A percentile compares a stretch with the other conserved stretches of the same genome.
These are phyloP conservation scores for Stephanodiscus triporus DNA, from an alignment of 108 stramenopile species.

Conservation along the genomic window DNA sequence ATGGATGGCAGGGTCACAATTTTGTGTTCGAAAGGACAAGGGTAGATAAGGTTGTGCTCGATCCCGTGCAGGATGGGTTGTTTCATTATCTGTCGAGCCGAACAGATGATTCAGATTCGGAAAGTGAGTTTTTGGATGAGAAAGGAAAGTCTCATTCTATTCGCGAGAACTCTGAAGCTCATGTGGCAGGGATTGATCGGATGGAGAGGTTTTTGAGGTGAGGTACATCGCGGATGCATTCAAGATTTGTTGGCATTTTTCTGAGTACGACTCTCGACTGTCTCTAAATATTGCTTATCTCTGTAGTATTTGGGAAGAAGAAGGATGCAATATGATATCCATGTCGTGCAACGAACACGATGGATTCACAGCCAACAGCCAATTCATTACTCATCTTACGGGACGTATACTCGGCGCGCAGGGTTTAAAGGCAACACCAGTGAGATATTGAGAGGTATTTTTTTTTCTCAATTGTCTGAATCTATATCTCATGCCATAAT, in stretches of 20 bases:
- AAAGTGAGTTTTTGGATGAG: constrained; percentile 40
- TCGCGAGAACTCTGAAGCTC: constrained; percentile 74
- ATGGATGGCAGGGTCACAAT: constrained; percentile 92
- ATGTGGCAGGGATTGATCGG: constrained; percentile 72
- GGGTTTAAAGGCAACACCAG: constrained; percentile 71
- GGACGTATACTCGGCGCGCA: constrained; percentile 96
- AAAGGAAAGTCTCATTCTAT: constrained; percentile 48
- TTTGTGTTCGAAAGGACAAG: constrained; percentile 96
- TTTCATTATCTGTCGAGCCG: constrained; percentile 25
- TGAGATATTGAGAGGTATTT: constrained; percentile 5
- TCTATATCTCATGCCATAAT: constrained; percentile 23
- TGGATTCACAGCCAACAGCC: constrained; percentile 96
- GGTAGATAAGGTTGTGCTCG: constrained; percentile 60
- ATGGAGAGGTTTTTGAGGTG: constrained; percentile 89
- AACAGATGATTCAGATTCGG: constrained; percentile 22
- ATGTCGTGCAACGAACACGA: constrained; percentile 96
- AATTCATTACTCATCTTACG: constrained; percentile 98
- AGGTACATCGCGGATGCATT: not conserved
- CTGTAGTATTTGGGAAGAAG: constrained; percentile 93
- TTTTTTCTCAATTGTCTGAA: not conserved
- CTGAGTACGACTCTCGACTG: not conserved
- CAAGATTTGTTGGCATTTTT: not conserved
- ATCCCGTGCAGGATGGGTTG: constrained; percentile 28
- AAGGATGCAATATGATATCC: constrained; percentile 97
- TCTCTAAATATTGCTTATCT: not conserved